These are phyloP conservation scores for Fonsecaea pugnacius DNA, from an alignment of 2,329 filamentous ascomycete genomes.

Conservation along the genomic window DNA sequence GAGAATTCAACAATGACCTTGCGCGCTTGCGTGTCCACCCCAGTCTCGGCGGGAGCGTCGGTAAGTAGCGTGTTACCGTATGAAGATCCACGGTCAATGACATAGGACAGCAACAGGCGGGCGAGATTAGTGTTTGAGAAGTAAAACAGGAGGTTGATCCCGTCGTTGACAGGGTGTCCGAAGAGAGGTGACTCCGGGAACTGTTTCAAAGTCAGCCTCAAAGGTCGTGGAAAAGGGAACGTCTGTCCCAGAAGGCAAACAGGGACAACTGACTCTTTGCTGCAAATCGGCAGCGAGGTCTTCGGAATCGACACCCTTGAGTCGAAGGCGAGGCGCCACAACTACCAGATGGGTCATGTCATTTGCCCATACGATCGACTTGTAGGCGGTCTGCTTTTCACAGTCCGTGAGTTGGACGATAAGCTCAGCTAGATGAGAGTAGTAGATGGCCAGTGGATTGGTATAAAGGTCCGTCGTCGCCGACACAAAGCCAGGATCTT, in stretches of 20 bases:
- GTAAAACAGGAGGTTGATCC: conserved; percentile 77
- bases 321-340: conserved; percentile 76
- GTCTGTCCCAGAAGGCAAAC: not conserved
- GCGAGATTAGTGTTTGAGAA: conserved; percentile 71
- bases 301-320: conserved; percentile 71
- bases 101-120: conserved; percentile 69
- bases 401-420: conserved; percentile 72
- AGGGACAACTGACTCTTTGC: conserved; percentile 16
- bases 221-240: not conserved
- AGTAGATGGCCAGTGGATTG: conserved; percentile 80
- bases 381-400: conserved; percentile 72
- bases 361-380: conserved; percentile 75
- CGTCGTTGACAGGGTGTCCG: conserved; percentile 67
- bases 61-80: conserved; percentile 69
- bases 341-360: conserved; percentile 84
- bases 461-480: conserved; percentile 45
- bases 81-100: conserved; percentile 63
- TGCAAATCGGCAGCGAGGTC: conserved; percentile 60
- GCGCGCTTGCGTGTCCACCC: conserved; percentile 60
- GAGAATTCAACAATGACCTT: conserved; percentile 82
- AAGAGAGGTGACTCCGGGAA: conserved; percentile 77
- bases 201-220: conserved; percentile 37
- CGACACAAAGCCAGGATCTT: conserved; percentile 31
- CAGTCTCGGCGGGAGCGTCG: conserved; percentile 65
- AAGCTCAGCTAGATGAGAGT: conserved; percentile 73